Conservation (phyloP, 2,329 filamentous ascomycete genomes). For the Cladosporium sp. region DNA sequence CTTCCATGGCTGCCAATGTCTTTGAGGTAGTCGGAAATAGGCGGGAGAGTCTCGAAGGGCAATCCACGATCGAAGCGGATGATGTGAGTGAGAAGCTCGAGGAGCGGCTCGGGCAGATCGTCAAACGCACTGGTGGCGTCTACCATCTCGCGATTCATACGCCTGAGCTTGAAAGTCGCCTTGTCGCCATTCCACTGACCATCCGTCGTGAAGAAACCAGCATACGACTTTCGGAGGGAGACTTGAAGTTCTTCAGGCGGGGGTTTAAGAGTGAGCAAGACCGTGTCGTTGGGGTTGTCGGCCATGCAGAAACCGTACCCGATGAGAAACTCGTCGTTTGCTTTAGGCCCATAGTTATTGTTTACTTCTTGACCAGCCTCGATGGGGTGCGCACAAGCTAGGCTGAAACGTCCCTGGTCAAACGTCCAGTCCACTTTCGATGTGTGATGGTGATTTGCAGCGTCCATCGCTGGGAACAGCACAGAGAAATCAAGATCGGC, state of each 20-base stretch:
- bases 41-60: slow-evolving; percentile 22
- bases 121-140: slow-evolving; percentile 19
- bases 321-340: slow-evolving; percentile 50
- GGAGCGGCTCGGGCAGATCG: slow-evolving; percentile 28
- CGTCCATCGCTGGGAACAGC: slow-evolving; percentile 49
- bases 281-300: slow-evolving; percentile 45
- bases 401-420: slow-evolving; percentile 35
- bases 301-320: slow-evolving; percentile 51
- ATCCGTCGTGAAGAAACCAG: slow-evolving; percentile 31
- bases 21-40: slow-evolving; percentile 24
- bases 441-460: slow-evolving; percentile 44
- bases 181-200: slow-evolving; percentile 33
- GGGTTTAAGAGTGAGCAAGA: slow-evolving; percentile 39
- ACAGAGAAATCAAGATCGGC: slow-evolving; percentile 38
- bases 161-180: slow-evolving; percentile 34
- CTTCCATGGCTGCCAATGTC: slow-evolving; percentile 19
- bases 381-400: slow-evolving; percentile 35
- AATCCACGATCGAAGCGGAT: slow-evolving; percentile 30
- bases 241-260: slow-evolving; percentile 35
- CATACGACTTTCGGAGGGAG: slow-evolving; percentile 26
- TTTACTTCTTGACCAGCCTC: slow-evolving; percentile 40
- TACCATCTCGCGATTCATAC: slow-evolving; percentile 9
- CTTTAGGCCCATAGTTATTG: slow-evolving; percentile 53
- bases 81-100: slow-evolving; percentile 34
- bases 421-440: slow-evolving; percentile 48